A percentile compares a stretch with the other conserved stretches of the same genome.
phyloP scores from a whole-genome alignment of 2,329 filamentous ascomycete species.

The Paracamarosporium sp. region DNA sequence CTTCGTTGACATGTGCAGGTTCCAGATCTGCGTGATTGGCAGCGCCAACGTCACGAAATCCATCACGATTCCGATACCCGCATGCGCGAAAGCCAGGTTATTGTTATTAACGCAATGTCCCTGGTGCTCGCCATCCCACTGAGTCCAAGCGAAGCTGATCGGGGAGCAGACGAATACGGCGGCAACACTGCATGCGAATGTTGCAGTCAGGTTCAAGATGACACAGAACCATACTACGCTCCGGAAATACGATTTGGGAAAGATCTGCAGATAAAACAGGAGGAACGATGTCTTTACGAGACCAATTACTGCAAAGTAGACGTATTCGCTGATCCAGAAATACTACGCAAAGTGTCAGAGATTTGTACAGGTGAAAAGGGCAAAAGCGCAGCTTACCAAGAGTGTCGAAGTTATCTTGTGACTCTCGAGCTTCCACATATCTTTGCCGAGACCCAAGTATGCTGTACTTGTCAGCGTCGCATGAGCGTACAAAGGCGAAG shows the following conservation, averaged over 20 bases:
- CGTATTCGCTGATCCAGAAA: slow-evolving; percentile 39
- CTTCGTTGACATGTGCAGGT: slow-evolving; percentile 35
- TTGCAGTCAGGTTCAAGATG: slow-evolving; percentile 24
- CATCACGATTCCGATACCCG: slow-evolving; percentile 35
- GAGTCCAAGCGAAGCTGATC: slow-evolving; percentile 36
- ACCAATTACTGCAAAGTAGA: slow-evolving; percentile 34
- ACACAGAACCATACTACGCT: slow-evolving; percentile 16
- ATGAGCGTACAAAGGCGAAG: background rate
- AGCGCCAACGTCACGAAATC: slow-evolving; percentile 35
- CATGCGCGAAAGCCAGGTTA: slow-evolving; percentile 35
- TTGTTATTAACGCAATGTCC: slow-evolving; percentile 44
- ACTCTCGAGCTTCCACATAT: slow-evolving; percentile 16
- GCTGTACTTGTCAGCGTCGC: background rate
- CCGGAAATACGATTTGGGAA: slow-evolving; percentile 26
- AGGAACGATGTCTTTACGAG: slow-evolving; percentile 33
- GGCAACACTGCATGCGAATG: slow-evolving; percentile 23
- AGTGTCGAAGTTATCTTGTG: slow-evolving; percentile 14
- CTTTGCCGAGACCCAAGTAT: slow-evolving; percentile 14
- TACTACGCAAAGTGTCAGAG: background rate
- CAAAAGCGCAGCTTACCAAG: slow-evolving; percentile 1
- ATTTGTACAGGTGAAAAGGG: background rate
- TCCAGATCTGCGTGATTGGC: slow-evolving; percentile 38
- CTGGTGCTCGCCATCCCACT: slow-evolving; percentile 32
- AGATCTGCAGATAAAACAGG: slow-evolving; percentile 34
- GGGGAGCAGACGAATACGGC: slow-evolving; percentile 37